These are phyloP conservation scores for Aureobasidium uvarum DNA, from an alignment of 2,329 filamentous ascomycete species.

Conservation along the genomic window DNA sequence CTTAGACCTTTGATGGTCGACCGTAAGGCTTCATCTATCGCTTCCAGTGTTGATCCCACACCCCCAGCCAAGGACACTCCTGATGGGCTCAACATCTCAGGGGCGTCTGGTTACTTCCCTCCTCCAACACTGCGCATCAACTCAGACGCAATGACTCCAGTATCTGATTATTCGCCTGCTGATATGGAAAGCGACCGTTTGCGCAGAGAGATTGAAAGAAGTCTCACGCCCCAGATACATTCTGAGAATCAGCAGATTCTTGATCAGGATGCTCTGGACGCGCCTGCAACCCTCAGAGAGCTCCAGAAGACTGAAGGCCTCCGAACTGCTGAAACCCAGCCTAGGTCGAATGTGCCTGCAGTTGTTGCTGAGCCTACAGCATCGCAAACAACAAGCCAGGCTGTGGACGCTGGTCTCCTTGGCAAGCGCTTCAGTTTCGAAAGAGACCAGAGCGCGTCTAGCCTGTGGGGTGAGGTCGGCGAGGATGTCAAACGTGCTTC, in stretches of 20 bases:
- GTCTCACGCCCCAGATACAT: slow-evolving; percentile 54
- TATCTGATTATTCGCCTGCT: slow-evolving; percentile 48
- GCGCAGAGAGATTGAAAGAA: slow-evolving; percentile 71
- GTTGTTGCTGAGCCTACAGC: background rate
- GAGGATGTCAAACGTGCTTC: slow-evolving; percentile 28
- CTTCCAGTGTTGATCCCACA: slow-evolving; percentile 45
- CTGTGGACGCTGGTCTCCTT: slow-evolving; percentile 29
- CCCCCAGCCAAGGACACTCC: slow-evolving; percentile 49
- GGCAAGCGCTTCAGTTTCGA: slow-evolving; percentile 44
- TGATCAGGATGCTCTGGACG: slow-evolving; percentile 36
- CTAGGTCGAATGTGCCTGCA: background rate
- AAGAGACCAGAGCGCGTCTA: slow-evolving; percentile 29
- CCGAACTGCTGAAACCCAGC: background rate
- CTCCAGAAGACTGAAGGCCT: slow-evolving; percentile 21
- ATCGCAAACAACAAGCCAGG: background rate
- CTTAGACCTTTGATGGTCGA: slow-evolving; percentile 43
- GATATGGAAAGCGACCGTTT: slow-evolving; percentile 69
- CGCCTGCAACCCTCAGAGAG: slow-evolving; percentile 31
- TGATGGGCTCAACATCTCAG: slow-evolving; percentile 28
- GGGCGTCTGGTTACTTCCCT: slow-evolving; percentile 41
- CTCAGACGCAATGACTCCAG: slow-evolving; percentile 6
- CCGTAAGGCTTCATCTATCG: slow-evolving; percentile 38
- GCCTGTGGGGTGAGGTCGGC: slow-evolving; percentile 16
- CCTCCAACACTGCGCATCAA: slow-evolving; percentile 31
- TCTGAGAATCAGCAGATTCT: slow-evolving; percentile 26